Conservation (phyloP, 768 basidiomycete genomes). For the Paxillus involutus region DNA sequence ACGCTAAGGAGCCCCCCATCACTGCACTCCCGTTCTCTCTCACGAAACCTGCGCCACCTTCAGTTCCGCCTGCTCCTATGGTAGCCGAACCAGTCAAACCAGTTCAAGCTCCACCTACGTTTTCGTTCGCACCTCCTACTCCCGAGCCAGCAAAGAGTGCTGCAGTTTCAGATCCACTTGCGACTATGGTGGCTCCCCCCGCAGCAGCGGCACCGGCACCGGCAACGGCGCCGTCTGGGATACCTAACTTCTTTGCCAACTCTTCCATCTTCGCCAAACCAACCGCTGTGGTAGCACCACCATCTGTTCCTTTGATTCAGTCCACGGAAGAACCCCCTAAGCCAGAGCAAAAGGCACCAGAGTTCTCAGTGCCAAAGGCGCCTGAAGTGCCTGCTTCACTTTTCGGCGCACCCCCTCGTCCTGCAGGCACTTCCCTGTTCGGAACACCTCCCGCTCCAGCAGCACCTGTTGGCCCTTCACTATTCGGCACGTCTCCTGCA, state of each 20-base stretch:
- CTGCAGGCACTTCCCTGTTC: constrained; percentile 6
- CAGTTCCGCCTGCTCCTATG: constrained; percentile 6
- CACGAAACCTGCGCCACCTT: constrained; percentile 31
- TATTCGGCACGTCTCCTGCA: constrained; percentile 8
- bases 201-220: constrained; percentile 10
- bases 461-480: constrained; percentile 3
- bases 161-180: constrained; percentile 11
- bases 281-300: constrained; percentile 9
- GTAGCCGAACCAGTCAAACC: neutral
- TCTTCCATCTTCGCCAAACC: constrained; percentile 48
- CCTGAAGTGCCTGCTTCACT: constrained; percentile 6
- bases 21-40: constrained; percentile 65
- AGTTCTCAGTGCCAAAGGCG: constrained; percentile 5
- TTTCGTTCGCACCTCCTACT: constrained; percentile 26
- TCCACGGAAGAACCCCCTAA: constrained; percentile 14
- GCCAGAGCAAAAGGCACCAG: neutral
- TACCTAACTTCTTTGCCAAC: constrained; percentile 67
- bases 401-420: constrained; percentile 11
- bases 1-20: constrained; percentile 68
- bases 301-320: constrained; percentile 23
- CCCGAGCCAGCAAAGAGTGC: constrained; percentile 21
- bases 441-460: neutral
- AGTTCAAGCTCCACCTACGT: constrained; percentile 16
- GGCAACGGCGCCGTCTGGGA: constrained; percentile 18
- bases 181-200: constrained; percentile 2